phyloP scores from a whole-genome alignment of 2,329 filamentous ascomycete genomes.

The Alternaria metachromatica region DNA sequence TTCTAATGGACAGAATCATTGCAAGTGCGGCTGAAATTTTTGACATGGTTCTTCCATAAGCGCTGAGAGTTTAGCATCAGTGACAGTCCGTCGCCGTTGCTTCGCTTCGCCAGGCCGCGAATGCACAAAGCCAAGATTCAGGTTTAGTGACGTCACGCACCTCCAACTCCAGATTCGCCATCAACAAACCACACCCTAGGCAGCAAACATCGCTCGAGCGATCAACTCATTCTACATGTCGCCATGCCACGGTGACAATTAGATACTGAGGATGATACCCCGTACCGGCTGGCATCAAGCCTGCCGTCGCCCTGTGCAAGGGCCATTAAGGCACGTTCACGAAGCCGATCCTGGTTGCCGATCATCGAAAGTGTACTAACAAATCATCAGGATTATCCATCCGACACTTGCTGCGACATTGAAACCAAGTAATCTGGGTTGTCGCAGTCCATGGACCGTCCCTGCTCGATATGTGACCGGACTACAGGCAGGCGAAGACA shows the following conservation, averaged over 20 bases:
- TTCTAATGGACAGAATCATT: accelerated
- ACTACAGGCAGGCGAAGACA: constrained; percentile 63
- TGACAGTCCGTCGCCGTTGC: background rate
- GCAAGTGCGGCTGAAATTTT: background rate
- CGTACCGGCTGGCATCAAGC: constrained; percentile 28
- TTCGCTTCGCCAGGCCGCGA: background rate
- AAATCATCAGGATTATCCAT: constrained; percentile 17
- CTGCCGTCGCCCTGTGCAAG: constrained; percentile 23
- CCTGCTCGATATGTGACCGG: constrained; percentile 37
- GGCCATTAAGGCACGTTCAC: constrained; percentile 30
- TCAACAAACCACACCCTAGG: background rate
- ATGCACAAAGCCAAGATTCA: constrained; percentile 11
- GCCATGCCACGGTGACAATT: constrained; percentile 20
- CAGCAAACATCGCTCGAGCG: background rate
- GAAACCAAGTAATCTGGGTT: background rate
- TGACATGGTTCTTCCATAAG: background rate
- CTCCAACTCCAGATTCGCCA: constrained; percentile 1
- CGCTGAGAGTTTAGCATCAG: background rate
- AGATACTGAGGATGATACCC: constrained; percentile 21
- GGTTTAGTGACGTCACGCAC: constrained; percentile 14
- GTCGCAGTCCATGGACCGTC: constrained; percentile 7
- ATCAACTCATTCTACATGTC: background rate
- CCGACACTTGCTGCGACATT: constrained; percentile 7
- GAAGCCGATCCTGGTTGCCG: constrained; percentile 24
- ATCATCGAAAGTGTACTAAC: constrained; percentile 33